Evolutionary conservation across 352 stramenopile species (phyloP).

Genomic region (Globisporangium abappressorium): DNA sequence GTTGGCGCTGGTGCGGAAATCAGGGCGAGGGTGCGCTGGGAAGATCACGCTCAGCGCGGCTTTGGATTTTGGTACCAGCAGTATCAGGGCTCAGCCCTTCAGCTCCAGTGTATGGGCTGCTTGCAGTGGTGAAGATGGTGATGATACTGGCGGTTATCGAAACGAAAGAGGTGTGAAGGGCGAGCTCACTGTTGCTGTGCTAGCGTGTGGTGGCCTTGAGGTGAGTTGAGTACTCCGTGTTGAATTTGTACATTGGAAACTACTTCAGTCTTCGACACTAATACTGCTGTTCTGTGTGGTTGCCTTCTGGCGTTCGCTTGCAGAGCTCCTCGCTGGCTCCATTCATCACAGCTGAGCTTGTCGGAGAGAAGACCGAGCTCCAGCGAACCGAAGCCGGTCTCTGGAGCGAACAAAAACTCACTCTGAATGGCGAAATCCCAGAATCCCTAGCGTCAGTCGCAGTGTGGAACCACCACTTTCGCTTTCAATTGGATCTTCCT

Average conservation of each 20-base stretch:
- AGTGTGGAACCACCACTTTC: slow-evolving; percentile 16
- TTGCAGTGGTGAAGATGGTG: too few relatives aligned
- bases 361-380: not conserved
- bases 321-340: not conserved
- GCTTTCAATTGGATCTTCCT: slow-evolving; percentile 2
- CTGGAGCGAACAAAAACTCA: not conserved
- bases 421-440: not conserved
- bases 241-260: not conserved
- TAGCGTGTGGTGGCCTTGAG: slow-evolving; percentile 7
- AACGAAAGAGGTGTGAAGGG: not conserved
- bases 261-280: too few relatives aligned
- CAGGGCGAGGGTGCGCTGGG: slow-evolving; percentile 4
- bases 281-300: not conserved
- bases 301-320: not conserved
- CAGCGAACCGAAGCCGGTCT: slow-evolving; percentile 1
- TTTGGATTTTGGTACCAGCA: not conserved
- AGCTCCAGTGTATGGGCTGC: not conserved
- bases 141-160: not conserved
- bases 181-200: not conserved
- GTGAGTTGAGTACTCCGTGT: not conserved
- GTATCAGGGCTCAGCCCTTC: not conserved
- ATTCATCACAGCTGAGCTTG: slow-evolving; percentile 4
- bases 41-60: not conserved
- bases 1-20: not conserved
- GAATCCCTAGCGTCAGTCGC: not conserved